Evolutionary conservation across 768 basidiomycete genomes (phyloP).

Genomic region (Boletus tylopilopsis): DNA sequence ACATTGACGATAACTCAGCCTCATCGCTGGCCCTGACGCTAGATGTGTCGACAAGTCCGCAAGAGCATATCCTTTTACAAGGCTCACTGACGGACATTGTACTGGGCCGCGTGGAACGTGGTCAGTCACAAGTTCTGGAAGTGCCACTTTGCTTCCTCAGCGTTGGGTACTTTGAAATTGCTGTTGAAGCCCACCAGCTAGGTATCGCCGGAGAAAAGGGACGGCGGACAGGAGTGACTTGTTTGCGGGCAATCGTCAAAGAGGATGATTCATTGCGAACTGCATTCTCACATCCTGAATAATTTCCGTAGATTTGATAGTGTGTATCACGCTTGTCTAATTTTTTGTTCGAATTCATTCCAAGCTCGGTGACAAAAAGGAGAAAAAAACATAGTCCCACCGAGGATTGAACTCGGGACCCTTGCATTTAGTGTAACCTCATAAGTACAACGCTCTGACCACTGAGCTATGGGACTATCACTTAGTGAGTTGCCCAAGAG

Average conservation of each 20-base stretch:
- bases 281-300: not conserved
- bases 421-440: slow-evolving; percentile 52
- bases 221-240: slow-evolving; percentile 21
- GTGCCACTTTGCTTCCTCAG: slow-evolving; percentile 71
- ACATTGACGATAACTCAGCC: slow-evolving; percentile 36
- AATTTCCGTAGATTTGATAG: not conserved
- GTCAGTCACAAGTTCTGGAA: slow-evolving; percentile 49
- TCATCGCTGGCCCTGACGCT: slow-evolving; percentile 49
- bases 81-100: slow-evolving; percentile 60
- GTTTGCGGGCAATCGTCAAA: slow-evolving; percentile 14
- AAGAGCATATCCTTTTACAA: slow-evolving; percentile 66
- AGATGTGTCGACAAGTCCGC: slow-evolving; percentile 53
- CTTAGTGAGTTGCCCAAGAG: fast-evolving
- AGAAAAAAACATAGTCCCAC: slow-evolving; percentile 50
- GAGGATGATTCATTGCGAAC: slow-evolving; percentile 6
- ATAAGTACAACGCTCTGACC: slow-evolving; percentile 63
- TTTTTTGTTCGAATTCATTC: too few relatives aligned
- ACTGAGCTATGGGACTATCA: slow-evolving; percentile 55
- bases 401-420: slow-evolving; percentile 63
- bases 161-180: slow-evolving; percentile 56
- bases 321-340: too few relatives aligned
- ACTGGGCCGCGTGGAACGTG: slow-evolving; percentile 57
- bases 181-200: slow-evolving; percentile 33
- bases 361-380: too few relatives aligned
- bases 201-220: slow-evolving; percentile 10